phyloP scores from a whole-genome alignment of 1,139 yeast species.

The Cylindricascospora bacillispora region DNA sequence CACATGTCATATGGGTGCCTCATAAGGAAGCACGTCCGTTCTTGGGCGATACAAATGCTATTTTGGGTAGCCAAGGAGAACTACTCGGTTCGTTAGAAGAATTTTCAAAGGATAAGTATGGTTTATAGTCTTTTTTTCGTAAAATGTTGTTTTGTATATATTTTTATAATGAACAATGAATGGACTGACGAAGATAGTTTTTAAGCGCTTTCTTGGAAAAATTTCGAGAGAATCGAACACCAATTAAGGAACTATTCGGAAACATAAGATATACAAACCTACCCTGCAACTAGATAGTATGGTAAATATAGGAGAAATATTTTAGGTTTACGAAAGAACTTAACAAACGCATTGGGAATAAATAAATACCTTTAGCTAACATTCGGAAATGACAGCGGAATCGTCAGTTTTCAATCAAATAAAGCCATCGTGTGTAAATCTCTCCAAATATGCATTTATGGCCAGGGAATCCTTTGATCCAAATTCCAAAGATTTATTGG shows the following conservation, averaged over 20 bases:
- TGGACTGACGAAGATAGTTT: background rate
- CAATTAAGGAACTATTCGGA: background rate
- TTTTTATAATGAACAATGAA: background rate
- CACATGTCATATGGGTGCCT: conserved; percentile 85
- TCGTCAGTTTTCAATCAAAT: conserved; percentile 20
- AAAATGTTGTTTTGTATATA: background rate
- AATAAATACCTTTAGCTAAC: no score
- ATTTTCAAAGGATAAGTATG: conserved; percentile 43
- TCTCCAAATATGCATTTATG: conserved; percentile 33
- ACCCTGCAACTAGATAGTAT: no score
- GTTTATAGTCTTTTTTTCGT: conserved; percentile 10
- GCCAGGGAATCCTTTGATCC: conserved; percentile 27
- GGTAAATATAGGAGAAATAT: no score
- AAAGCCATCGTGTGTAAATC: conserved; percentile 30
- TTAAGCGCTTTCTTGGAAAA: background rate
- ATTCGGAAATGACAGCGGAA: no score
- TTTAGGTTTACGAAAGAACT: no score
- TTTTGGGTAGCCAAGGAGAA: conserved; percentile 43
- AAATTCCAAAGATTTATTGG: conserved; percentile 20
- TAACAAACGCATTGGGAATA: no score
- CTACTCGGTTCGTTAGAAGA: conserved; percentile 39
- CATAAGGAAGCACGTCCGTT: conserved; percentile 54
- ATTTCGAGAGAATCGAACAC: background rate
- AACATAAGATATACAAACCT: no score
- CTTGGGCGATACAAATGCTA: conserved; percentile 36